phyloP scores from a whole-genome alignment of 208 protist genomes.

The Histomonas meleagridis region DNA sequence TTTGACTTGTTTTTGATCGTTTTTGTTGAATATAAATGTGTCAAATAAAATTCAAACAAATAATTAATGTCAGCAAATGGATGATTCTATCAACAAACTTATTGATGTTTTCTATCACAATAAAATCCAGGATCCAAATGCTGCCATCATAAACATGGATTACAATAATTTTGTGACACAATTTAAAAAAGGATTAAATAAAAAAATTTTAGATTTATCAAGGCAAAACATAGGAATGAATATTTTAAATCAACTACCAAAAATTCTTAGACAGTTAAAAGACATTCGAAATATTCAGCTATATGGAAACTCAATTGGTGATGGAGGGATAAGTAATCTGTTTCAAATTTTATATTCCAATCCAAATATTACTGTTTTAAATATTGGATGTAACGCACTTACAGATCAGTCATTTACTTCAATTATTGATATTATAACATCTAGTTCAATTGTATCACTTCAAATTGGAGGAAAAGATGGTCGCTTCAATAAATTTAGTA shows the following conservation, averaged over 20 bases:
- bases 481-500: neutral
- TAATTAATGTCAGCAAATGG: no score
- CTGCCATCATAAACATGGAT: no score
- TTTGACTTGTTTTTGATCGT: no score
- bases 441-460: neutral
- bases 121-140: no score
- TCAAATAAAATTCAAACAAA: no score
- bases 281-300: neutral
- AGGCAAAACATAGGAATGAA: neutral
- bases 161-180: no score
- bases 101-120: no score
- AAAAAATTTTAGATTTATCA: neutral
- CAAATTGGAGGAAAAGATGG: neutral
- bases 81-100: no score
- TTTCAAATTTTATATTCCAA: neutral
- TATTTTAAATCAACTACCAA: constrained; percentile 11
- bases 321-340: neutral
- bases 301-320: constrained; percentile 1
- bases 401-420: neutral
- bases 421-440: neutral
- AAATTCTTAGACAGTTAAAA: neutral
- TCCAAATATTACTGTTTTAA: neutral
- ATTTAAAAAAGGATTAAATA: no score
- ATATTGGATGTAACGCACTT: constrained; percentile 1
- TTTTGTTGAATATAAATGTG: no score